A percentile compares a stretch with the other conserved stretches of the same genome.
These are phyloP conservation scores for Cladosporium sp. DNA, from an alignment of 2,329 filamentous ascomycete species.

Conservation along the genomic window DNA sequence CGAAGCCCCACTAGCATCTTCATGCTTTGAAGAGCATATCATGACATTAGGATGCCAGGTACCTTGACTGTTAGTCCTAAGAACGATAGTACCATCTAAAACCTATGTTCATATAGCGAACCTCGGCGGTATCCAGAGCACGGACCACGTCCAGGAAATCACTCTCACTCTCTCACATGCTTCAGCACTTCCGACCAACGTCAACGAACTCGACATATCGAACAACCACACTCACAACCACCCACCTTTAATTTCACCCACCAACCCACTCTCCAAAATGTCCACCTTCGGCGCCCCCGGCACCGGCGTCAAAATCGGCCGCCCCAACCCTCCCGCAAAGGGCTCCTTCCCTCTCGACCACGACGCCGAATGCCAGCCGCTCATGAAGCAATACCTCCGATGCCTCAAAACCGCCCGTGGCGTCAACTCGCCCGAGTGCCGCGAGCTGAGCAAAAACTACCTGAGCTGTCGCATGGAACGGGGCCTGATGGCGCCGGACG, in stretches of 20 bases:
- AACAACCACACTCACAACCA: not conserved
- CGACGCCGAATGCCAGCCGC: slow-evolving; percentile 89
- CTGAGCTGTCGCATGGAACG: slow-evolving; percentile 91
- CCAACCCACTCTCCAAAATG: slow-evolving; percentile 25
- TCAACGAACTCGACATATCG: not conserved
- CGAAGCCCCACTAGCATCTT: not conserved
- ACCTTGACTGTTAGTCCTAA: not conserved
- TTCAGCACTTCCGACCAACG: not conserved
- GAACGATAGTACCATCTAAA: not conserved
- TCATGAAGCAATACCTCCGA: slow-evolving; percentile 80
- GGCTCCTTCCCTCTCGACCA: slow-evolving; percentile 97
- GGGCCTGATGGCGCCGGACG: slow-evolving; percentile 93
- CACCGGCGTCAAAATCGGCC: slow-evolving; percentile 61
- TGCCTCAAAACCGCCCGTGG: slow-evolving; percentile 85
- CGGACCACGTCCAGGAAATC: not conserved
- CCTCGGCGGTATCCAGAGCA: not conserved
- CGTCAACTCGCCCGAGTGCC: slow-evolving; percentile 82
- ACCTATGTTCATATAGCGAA: not conserved
- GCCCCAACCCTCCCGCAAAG: slow-evolving; percentile 79
- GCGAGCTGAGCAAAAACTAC: slow-evolving; percentile 83
- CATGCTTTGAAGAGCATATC: no score
- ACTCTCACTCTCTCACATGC: not conserved
- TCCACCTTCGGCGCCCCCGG: slow-evolving; percentile 68
- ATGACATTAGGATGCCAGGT: no score
- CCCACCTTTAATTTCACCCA: not conserved